Conservation (phyloP, 2,329 filamentous ascomycete genomes). For the Sarocladium kiliense region DNA sequence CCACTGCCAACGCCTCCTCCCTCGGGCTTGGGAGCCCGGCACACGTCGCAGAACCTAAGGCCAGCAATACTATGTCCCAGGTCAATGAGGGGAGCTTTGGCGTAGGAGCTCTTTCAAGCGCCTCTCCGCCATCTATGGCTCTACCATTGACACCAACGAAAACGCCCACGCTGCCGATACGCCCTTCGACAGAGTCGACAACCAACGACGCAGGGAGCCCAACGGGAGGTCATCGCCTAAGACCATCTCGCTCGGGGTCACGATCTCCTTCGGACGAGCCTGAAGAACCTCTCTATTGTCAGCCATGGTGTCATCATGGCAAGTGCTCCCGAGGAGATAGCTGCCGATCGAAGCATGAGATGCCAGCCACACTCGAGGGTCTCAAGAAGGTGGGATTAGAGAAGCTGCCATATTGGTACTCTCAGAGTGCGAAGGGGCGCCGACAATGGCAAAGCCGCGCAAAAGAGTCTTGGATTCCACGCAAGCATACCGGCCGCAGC, state of each 20-base stretch:
- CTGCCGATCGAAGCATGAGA: slow-evolving; percentile 41
- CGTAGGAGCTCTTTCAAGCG: background rate
- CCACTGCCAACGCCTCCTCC: background rate
- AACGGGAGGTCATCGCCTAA: background rate
- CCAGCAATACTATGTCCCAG: background rate
- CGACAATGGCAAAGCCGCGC: background rate
- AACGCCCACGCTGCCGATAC: background rate
- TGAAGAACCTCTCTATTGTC: slow-evolving; percentile 24
- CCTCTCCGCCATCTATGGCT: background rate
- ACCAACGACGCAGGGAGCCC: background rate
- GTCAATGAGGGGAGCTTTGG: too few species aligned
- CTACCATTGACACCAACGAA: background rate
- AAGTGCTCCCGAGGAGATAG: slow-evolving; percentile 37
- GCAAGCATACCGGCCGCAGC: background rate
- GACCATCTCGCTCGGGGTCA: background rate
- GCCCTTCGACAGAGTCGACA: background rate
- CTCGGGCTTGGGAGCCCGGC: background rate
- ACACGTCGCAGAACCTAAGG: background rate
- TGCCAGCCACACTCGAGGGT: slow-evolving; percentile 37
- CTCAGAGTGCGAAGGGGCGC: background rate
- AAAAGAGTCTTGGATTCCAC: background rate
- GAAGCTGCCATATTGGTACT: slow-evolving; percentile 39
- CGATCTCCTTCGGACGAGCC: background rate
- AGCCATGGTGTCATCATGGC: slow-evolving; percentile 44
- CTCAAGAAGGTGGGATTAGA: slow-evolving; percentile 36